Evolutionary conservation across 441 rosid genomes (phyloP).

Genomic region (Arabidopsis lyrata): DNA sequence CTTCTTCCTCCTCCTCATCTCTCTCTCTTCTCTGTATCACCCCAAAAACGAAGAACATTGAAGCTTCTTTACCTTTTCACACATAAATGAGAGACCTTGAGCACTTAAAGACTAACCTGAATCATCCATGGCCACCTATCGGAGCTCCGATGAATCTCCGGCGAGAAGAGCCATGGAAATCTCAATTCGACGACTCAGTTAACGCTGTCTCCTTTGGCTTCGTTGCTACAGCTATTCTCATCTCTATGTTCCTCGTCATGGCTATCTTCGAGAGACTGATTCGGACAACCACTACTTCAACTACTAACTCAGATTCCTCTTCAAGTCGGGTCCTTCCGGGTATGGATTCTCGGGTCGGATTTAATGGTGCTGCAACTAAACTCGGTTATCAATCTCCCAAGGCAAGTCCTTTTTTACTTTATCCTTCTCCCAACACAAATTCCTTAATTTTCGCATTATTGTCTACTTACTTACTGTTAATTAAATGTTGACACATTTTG

Average conservation of each 20-base stretch:
- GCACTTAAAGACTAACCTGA: constrained; percentile 14
- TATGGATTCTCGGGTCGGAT: constrained; percentile 50
- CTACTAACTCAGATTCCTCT: constrained; percentile 36
- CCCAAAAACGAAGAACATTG: not conserved
- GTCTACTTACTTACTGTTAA: constrained; percentile 28
- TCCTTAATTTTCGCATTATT: constrained; percentile 40
- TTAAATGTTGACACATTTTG: constrained; percentile 18
- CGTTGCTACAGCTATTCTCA: constrained; percentile 97
- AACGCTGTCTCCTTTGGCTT: constrained; percentile 96
- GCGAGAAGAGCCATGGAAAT: constrained; percentile 68
- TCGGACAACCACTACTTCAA: constrained; percentile 60
- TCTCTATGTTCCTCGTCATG: constrained; percentile 96
- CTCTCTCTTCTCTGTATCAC: constrained; percentile 27
- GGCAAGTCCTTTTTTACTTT: constrained; percentile 54
- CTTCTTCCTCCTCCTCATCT: constrained; percentile 5
- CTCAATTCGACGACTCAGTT: constrained; percentile 72
- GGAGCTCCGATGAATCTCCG: constrained; percentile 71
- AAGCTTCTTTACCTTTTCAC: not conserved
- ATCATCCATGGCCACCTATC: constrained; percentile 57
- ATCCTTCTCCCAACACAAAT: not conserved
- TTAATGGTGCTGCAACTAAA: constrained; percentile 51
- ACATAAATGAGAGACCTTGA: constrained; percentile 46
- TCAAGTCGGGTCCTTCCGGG: constrained; percentile 47
- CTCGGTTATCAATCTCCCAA: constrained; percentile 84
- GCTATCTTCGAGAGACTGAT: constrained; percentile 91